These are phyloP conservation scores for Fistulifera solaris DNA, from an alignment of 108 stramenopile species.

Conservation along the genomic window DNA sequence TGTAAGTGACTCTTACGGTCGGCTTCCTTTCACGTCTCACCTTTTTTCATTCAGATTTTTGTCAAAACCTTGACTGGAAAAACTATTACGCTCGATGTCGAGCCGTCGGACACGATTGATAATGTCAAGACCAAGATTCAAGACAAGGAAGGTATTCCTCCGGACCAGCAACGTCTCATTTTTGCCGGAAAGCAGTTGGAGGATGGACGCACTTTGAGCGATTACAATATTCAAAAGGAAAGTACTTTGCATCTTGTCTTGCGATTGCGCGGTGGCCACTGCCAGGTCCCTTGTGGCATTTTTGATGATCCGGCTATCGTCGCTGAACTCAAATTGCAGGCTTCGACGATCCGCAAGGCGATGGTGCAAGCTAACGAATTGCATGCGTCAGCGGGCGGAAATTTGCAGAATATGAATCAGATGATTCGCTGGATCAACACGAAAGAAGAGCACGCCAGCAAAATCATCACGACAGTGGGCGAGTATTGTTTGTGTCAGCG, in stretches of 20 bases:
- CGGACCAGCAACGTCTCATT: slow-evolving; percentile 93
- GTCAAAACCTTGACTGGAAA: slow-evolving; percentile 98
- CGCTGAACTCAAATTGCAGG: slow-evolving; percentile 38
- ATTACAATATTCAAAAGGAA: slow-evolving; percentile 97
- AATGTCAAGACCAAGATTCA: slow-evolving; percentile 99
- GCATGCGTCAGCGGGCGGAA: slow-evolving; percentile 31
- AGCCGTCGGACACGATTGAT: slow-evolving; percentile 97
- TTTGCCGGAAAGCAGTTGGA: slow-evolving; percentile 95
- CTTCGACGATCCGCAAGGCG: slow-evolving; percentile 61
- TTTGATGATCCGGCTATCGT: slow-evolving; percentile 72
- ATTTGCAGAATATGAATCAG: slow-evolving; percentile 54
- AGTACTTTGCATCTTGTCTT: slow-evolving; percentile 94
- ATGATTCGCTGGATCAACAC: slow-evolving; percentile 75
- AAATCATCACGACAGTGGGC: slow-evolving; percentile 57
- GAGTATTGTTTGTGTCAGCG: slow-evolving; percentile 78
- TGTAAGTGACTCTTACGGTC: no score
- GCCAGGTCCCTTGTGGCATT: slow-evolving; percentile 77
- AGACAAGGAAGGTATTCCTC: slow-evolving; percentile 98
- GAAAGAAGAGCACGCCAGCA: slow-evolving; percentile 64
- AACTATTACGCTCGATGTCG: slow-evolving; percentile 87
- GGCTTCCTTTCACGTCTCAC: no score
- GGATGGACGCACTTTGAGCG: slow-evolving; percentile 85
- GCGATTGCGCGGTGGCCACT: slow-evolving; percentile 81
- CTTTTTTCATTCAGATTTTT: slow-evolving; percentile 42
- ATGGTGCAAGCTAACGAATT: slow-evolving; percentile 58